Conservation (phyloP, 805 yeast species). For the Yueomyces sp. region DNA sequence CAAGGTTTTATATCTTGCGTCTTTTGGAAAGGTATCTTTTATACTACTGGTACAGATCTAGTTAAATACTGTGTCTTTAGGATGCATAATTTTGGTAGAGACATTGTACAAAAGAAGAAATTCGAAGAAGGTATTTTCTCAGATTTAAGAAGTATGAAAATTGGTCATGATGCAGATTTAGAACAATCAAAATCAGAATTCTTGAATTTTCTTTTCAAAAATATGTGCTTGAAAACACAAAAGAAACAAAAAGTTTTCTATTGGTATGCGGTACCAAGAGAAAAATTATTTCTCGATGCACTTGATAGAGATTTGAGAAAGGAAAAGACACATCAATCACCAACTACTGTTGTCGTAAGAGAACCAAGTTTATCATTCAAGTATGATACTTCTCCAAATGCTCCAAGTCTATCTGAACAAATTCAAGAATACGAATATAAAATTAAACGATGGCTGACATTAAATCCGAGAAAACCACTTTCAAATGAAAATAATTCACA, state of each 20-base stretch:
- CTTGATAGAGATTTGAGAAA: conserved; percentile 82
- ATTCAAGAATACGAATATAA: conserved; percentile 26
- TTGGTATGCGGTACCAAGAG: conserved; percentile 95
- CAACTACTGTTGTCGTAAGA: conserved; percentile 57
- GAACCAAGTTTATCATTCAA: conserved; percentile 75
- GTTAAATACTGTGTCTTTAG: conserved; percentile 83
- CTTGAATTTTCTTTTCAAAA: conserved; percentile 69
- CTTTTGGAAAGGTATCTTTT: conserved; percentile 79
- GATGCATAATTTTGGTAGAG: conserved; percentile 81
- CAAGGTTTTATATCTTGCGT: conserved; percentile 91
- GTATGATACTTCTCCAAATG: conserved; percentile 35
- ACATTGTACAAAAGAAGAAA: conserved; percentile 74
- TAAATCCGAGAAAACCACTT: not conserved
- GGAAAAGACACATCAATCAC: conserved; percentile 43
- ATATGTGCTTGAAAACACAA: conserved; percentile 82
- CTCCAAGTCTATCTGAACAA: conserved; percentile 39
- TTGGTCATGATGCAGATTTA: conserved; percentile 75
- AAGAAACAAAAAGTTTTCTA: conserved; percentile 94
- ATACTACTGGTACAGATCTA: conserved; percentile 91
- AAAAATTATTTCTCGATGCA: conserved; percentile 83
- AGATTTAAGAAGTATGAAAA: conserved; percentile 74
- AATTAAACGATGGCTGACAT: conserved; percentile 6
- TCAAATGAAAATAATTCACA: not conserved
- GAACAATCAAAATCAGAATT: conserved; percentile 82
- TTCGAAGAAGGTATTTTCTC: conserved; percentile 95